phyloP scores from a whole-genome alignment of 768 basidiomycete genomes.

The Inosperma sp. region DNA sequence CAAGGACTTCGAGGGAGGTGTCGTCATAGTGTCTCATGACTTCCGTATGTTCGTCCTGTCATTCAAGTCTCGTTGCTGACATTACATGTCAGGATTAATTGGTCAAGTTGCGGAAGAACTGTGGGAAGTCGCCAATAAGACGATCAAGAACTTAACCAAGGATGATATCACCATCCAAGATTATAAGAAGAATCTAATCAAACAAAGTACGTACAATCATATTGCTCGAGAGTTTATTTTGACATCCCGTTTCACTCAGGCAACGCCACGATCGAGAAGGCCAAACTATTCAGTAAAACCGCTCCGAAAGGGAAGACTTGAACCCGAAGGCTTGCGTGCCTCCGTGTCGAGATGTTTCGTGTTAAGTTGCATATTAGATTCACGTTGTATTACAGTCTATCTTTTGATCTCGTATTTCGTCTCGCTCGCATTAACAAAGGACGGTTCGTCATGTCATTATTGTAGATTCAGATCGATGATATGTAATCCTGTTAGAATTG shows the following conservation, averaged over 20 bases:
- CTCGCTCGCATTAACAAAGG: too few species aligned
- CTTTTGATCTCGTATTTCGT: too few species aligned
- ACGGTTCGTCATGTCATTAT: too few species aligned
- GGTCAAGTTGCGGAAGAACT: constrained; percentile 97
- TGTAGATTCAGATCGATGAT: too few species aligned
- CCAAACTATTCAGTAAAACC: constrained; percentile 87
- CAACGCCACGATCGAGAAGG: constrained; percentile 85
- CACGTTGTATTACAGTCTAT: too few species aligned
- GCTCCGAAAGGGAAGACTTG: constrained; percentile 66
- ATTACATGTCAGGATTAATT: constrained; percentile 68
- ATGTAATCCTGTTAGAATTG: too few species aligned
- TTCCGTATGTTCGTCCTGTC: constrained; percentile 65
- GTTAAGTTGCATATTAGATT: too few species aligned
- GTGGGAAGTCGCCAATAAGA: constrained; percentile 96
- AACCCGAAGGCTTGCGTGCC: too few species aligned
- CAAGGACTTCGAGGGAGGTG: constrained; percentile 96
- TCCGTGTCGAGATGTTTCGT: too few species aligned
- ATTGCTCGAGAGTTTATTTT: constrained; percentile 3
- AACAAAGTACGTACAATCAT: constrained; percentile 55
- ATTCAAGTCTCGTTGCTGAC: too few species aligned
- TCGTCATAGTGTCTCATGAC: constrained; percentile 99
- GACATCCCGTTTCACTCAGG: constrained; percentile 37
- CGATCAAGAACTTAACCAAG: constrained; percentile 89
- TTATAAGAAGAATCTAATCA: constrained; percentile 86
- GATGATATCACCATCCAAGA: constrained; percentile 86